These are phyloP conservation scores for Stephanodiscus minutulus DNA, from an alignment of 108 stramenopile species.

Conservation along the genomic window DNA sequence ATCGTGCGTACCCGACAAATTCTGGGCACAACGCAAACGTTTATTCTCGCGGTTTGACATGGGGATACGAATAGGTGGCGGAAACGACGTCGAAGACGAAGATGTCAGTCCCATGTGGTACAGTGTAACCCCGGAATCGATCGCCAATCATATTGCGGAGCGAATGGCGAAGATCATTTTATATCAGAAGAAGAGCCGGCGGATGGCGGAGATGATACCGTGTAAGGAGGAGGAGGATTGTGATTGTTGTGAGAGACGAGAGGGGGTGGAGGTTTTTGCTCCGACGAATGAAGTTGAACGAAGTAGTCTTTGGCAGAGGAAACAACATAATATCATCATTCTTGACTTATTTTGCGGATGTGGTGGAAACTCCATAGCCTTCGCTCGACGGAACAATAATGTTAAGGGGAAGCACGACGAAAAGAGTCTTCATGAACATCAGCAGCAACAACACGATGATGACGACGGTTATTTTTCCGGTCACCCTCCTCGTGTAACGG, in stretches of 20 bases:
- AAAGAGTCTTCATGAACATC: background rate
- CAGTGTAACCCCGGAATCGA: conserved; percentile 80
- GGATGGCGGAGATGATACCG: background rate
- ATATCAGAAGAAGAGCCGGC: background rate
- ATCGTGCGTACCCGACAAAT: conserved; percentile 71
- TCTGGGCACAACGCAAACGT: conserved; percentile 81
- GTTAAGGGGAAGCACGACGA: background rate
- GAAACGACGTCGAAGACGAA: conserved; percentile 18
- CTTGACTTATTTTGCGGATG: conserved; percentile 87
- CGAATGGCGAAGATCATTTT: conserved; percentile 27
- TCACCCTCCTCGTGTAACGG: conserved; percentile 51
- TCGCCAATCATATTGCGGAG: conserved; percentile 73
- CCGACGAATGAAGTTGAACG: conserved; percentile 2
- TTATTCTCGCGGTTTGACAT: conserved; percentile 76
- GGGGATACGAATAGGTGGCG: conserved; percentile 77
- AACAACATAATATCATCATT: conserved; percentile 36
- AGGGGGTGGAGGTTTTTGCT: background rate
- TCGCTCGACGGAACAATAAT: conserved; percentile 42
- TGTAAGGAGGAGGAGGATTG: background rate
- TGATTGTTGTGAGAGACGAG: background rate
- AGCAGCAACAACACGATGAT: background rate
- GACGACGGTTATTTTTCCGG: background rate
- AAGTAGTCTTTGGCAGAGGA: background rate
- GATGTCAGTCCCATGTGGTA: conserved; percentile 60
- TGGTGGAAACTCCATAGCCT: conserved; percentile 86